A percentile compares a stretch with the other conserved stretches of the same genome.
phyloP scores from a whole-genome alignment of 179 eudicot species.

The Corrigiola litoralis region DNA sequence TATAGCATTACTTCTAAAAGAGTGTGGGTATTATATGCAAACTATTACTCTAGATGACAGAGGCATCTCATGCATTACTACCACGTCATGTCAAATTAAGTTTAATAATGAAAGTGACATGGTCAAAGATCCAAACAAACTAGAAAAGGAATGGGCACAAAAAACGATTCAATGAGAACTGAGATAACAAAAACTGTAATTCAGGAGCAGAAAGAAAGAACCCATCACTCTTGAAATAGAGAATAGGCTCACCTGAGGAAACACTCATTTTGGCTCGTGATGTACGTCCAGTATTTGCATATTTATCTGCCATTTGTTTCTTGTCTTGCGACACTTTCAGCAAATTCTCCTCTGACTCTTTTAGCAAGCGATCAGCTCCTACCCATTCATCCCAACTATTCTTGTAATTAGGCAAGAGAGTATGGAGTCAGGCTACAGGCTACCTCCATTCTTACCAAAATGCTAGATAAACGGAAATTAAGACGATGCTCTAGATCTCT shows the following conservation, averaged over 20 bases:
- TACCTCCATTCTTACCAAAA: neutral
- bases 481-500: neutral
- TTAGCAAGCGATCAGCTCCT: conserved; percentile 43
- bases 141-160: too few species aligned
- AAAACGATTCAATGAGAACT: neutral
- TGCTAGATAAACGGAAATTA: neutral
- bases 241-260: conserved; percentile 31
- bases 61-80: too few species aligned
- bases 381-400: conserved; percentile 91
- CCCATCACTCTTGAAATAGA: neutral
- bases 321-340: conserved; percentile 23
- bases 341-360: conserved; percentile 50
- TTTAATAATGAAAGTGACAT: too few species aligned
- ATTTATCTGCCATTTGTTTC: conserved; percentile 28
- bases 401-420: conserved; percentile 10
- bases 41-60: too few species aligned
- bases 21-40: too few species aligned
- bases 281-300: conserved; percentile 31
- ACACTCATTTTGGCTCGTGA: conserved; percentile 30
- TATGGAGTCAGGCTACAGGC: conserved; percentile 5
- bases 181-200: neutral
- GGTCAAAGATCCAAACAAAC: too few species aligned
- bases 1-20: too few species aligned
- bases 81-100: too few species aligned
- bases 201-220: neutral